Percentiles rank a stretch among this genome's conserved stretches.
Evolutionary conservation across 768 basidiomycete species (phyloP).

Genomic region (Mycena amicta): DNA sequence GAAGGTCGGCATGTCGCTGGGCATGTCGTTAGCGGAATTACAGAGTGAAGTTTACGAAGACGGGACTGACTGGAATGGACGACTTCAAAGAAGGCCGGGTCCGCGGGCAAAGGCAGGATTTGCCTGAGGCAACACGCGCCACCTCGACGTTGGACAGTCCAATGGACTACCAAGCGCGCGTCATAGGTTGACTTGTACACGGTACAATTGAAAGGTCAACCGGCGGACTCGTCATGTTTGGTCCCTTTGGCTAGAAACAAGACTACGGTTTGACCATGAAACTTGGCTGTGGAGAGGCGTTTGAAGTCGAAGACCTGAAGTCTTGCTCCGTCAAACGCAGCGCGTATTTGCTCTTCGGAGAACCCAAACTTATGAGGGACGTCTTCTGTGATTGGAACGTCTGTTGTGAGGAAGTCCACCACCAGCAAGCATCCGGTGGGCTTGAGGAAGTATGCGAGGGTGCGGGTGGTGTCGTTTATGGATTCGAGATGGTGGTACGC

Average conservation of each 20-base stretch:
- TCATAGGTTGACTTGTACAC: no score
- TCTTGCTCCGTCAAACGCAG: conserved; percentile 57
- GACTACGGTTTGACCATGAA: conserved; percentile 35
- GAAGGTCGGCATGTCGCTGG: no score
- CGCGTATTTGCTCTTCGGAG: conserved; percentile 47
- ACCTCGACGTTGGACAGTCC: no score
- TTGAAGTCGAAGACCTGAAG: conserved; percentile 47
- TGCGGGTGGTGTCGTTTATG: conserved; percentile 51
- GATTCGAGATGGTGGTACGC: conserved; percentile 67
- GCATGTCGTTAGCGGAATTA: no score
- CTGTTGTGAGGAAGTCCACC: conserved; percentile 43
- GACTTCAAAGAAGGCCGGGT: no score
- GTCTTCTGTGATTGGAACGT: conserved; percentile 31
- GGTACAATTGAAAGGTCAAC: no score
- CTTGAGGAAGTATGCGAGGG: conserved; percentile 58
- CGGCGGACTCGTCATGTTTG: conserved; percentile 28
- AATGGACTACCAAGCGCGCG: no score
- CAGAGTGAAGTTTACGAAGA: no score
- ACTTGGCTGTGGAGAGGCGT: conserved; percentile 33
- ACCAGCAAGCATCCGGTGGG: conserved; percentile 64
- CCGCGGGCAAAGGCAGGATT: no score
- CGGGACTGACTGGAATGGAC: no score
- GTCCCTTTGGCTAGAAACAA: conserved; percentile 61
- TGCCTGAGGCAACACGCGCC: no score
- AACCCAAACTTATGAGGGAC: conserved; percentile 63